Conservation (phyloP, 108 stramenopile genomes). For the Poteriospumella lacustris region DNA sequence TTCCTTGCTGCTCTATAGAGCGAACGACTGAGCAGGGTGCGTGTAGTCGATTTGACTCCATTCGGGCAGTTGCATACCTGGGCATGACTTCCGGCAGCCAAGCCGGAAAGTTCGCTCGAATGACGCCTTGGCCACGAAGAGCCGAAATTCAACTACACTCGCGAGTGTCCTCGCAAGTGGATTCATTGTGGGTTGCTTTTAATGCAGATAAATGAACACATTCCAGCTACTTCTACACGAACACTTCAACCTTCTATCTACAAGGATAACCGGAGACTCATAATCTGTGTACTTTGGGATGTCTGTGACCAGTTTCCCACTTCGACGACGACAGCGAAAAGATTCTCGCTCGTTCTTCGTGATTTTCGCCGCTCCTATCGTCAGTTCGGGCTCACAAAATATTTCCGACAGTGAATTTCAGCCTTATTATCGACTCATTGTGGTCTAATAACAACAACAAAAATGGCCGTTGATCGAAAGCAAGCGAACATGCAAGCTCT, state of each 20-base stretch:
- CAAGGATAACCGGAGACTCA: too few relatives aligned
- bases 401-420: too few relatives aligned
- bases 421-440: background rate
- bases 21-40: background rate
- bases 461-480: slow-evolving; percentile 4
- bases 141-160: background rate
- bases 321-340: background rate
- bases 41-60: background rate
- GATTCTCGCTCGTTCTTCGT: background rate
- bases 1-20: too few relatives aligned
- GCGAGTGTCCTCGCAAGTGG: too few relatives aligned
- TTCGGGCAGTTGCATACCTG: slow-evolving; percentile 16
- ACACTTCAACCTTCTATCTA: too few relatives aligned
- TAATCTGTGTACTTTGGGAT: too few relatives aligned
- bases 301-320: too few relatives aligned
- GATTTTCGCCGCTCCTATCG: background rate
- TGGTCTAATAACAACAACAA: background rate
- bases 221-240: too few relatives aligned
- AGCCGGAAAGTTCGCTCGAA: background rate
- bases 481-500: slow-evolving; percentile 12
- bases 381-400: too few relatives aligned
- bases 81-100: background rate
- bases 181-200: too few relatives aligned
- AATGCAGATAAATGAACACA: too few relatives aligned
- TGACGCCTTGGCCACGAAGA: background rate